Evolutionary conservation across 2,329 filamentous ascomycete species (phyloP).

Genomic region (Raffaelea ambrosiae): DNA sequence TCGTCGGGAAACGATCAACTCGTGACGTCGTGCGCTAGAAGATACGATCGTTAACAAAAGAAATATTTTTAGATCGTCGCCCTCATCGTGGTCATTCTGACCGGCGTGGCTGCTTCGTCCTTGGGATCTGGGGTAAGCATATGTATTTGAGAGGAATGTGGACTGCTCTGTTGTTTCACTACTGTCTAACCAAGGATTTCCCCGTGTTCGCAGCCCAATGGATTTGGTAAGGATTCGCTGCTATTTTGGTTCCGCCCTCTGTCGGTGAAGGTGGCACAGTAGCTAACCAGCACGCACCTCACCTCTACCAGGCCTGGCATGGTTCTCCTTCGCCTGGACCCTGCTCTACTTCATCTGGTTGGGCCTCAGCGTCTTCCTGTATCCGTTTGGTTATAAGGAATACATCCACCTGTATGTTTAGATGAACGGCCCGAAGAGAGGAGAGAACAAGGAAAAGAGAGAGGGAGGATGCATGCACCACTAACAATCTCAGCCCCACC

Average conservation of each 20-base stretch:
- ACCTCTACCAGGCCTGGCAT: constrained; percentile 8
- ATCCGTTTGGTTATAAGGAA: constrained; percentile 10
- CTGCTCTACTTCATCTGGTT: constrained; percentile 14
- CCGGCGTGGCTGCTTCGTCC: constrained; percentile 10
- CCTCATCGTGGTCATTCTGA: constrained; percentile 10
- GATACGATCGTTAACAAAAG: no score
- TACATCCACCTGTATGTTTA: constrained; percentile 12
- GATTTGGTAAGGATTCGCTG: no score
- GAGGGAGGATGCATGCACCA: neutral
- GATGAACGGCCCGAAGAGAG: neutral
- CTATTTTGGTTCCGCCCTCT: no score
- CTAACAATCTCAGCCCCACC: constrained; percentile 3
- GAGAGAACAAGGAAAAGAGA: neutral
- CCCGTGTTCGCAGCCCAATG: neutral
- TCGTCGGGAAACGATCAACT: neutral
- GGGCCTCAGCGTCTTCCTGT: constrained; percentile 6
- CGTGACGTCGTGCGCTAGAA: no score
- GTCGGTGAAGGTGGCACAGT: no score
- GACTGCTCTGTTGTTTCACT: no score
- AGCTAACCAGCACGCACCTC: no score
- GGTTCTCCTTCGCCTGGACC: constrained; percentile 15
- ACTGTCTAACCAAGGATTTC: no score
- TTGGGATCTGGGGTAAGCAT: constrained; percentile 7
- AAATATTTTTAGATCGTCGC: constrained; percentile 6
- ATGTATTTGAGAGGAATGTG: no score